Evolutionary conservation across 169 alveolate genomes (phyloP), one percentile per base, ranked within the genome.

Genomic region (Plasmodium knowlesi): DNA sequence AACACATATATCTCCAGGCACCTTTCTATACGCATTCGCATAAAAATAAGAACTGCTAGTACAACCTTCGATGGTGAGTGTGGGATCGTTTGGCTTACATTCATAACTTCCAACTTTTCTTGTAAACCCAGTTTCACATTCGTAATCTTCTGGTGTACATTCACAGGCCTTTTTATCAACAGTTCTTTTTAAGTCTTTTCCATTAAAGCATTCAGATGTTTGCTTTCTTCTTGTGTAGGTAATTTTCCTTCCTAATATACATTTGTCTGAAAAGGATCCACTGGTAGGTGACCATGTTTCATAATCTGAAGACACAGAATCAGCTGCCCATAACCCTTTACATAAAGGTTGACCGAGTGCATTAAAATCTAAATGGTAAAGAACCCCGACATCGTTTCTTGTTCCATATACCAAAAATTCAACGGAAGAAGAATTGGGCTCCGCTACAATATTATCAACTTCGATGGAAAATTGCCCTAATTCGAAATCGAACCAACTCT

Each of bases 91-190:
- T 19, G 98, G 97, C 16, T 96, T 94, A 85, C 98, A 98, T 53
- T 94, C 96, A 39, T 91, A 90, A 71, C 98, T 95, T 19, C 99
- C 98, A 46, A 97, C 95, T 76, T 95, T 92, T 39, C 99, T 96
- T 10, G 98, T 93, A 93, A 97, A 99, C 37, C 99, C 99, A 50
- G 97, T 93, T 95, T 99, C 99, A 96, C 99, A 99, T 93, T 98
- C 99, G 95, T 97, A 99, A 95, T 99, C 99, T 92, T 98, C 98
- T 91, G 98, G 98, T 34, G 99, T 97, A 93, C 99, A 99, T 50
- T 96, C 97, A 95, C 99, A 99, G 41, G 96, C 96, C 92, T 97
- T 97, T 28, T 97, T 95, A 70, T 97, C 98, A 28, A 96, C 97
- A 32, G 97, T 97, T 82, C 99, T 97, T 96, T 98, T 98, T 86